Evolutionary conservation across 1,139 yeast genomes (phyloP).

Genomic region (Pneumocystis canis): DNA sequence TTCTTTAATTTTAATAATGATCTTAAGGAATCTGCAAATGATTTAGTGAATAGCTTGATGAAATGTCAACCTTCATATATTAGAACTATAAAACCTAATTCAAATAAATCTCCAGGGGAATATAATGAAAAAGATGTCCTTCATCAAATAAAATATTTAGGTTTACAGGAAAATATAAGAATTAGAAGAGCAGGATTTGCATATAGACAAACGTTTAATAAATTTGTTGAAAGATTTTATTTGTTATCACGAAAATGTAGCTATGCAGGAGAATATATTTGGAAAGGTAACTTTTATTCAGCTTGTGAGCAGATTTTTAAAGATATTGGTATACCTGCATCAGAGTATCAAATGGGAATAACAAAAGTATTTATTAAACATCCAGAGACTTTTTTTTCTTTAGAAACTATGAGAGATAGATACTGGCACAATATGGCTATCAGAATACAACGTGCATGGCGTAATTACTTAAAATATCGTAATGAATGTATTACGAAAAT

Average conservation of each 20-base stretch:
- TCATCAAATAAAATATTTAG: slow-evolving; percentile 91
- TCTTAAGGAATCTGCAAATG: slow-evolving; percentile 55
- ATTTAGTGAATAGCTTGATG: slow-evolving; percentile 75
- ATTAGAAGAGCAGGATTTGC: slow-evolving; percentile 99
- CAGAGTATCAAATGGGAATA: slow-evolving; percentile 85
- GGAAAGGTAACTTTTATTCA: slow-evolving; percentile 74
- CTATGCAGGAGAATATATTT: slow-evolving; percentile 94
- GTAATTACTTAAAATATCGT: slow-evolving; percentile 65
- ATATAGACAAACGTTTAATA: slow-evolving; percentile 90
- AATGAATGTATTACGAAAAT: slow-evolving; percentile 75
- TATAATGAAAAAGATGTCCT: slow-evolving; percentile 79
- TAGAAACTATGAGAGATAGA: slow-evolving; percentile 92
- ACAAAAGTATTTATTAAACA: slow-evolving; percentile 92
- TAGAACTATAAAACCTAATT: slow-evolving; percentile 95
- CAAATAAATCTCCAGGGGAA: slow-evolving; percentile 78
- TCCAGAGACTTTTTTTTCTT: slow-evolving; percentile 89
- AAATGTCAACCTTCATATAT: slow-evolving; percentile 88
- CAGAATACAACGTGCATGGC: slow-evolving; percentile 92
- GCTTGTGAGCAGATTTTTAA: slow-evolving; percentile 69
- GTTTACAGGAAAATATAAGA: slow-evolving; percentile 90
- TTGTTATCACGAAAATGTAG: slow-evolving; percentile 78
- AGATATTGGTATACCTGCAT: slow-evolving; percentile 63
- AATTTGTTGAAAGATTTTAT: slow-evolving; percentile 92
- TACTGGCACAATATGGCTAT: slow-evolving; percentile 99
- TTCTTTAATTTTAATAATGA: background rate